Conservation (phyloP, 2,329 filamentous ascomycete genomes). For the Drechmeria coniospora region DNA sequence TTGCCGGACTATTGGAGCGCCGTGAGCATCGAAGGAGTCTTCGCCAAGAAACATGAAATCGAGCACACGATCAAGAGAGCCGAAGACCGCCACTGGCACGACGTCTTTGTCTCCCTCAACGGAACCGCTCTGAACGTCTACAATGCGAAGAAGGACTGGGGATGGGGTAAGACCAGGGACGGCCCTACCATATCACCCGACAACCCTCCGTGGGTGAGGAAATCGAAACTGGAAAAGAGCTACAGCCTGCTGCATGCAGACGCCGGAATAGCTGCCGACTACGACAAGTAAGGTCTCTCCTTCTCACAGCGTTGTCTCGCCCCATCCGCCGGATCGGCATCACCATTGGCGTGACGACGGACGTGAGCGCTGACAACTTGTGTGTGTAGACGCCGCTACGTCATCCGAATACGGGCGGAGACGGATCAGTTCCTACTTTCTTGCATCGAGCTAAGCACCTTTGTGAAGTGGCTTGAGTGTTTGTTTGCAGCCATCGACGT, state of each 20-base stretch:
- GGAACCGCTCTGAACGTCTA: slow-evolving; percentile 55
- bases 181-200: slow-evolving; percentile 33
- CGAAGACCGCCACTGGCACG: slow-evolving; percentile 47
- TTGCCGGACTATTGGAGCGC: slow-evolving; percentile 42
- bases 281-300: slow-evolving; percentile 40
- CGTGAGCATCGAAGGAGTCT: slow-evolving; percentile 39
- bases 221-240: slow-evolving; percentile 42
- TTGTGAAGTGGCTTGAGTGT: slow-evolving; percentile 53
- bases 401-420: slow-evolving; percentile 57
- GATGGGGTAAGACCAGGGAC: slow-evolving; percentile 30
- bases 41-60: slow-evolving; percentile 50
- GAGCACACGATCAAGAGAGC: slow-evolving; percentile 47
- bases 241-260: slow-evolving; percentile 64
- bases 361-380: slow-evolving; percentile 4
- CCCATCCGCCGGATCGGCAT: too few species aligned
- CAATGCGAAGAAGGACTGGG: slow-evolving; percentile 42
- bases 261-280: slow-evolving; percentile 58
- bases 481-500: slow-evolving; percentile 62
- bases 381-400: slow-evolving; percentile 39
- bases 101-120: slow-evolving; percentile 46
- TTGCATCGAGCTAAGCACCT: slow-evolving; percentile 46
- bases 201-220: slow-evolving; percentile 34
- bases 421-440: slow-evolving; percentile 60
- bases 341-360: too few species aligned
- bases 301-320: too few species aligned